Evolutionary conservation across 192 early-diverging fungal species (phyloP).

Genomic region (Gamsiella multidivaricata): DNA sequence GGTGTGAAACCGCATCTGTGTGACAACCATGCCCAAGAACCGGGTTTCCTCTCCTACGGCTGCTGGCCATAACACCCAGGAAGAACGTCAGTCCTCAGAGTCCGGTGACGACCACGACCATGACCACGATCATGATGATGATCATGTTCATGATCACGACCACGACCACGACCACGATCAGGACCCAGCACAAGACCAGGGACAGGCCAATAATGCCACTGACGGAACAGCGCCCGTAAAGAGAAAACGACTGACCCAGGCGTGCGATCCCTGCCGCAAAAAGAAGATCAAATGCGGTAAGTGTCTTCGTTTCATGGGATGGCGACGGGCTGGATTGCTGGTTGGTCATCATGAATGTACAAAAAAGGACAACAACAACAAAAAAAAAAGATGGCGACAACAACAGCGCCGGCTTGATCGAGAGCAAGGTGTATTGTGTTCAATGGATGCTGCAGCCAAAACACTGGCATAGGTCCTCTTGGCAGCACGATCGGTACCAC

Average conservation of each 20-base stretch:
- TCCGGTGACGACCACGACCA: constrained; percentile 44
- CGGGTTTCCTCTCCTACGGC: not conserved
- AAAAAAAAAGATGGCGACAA: no score
- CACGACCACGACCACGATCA: constrained; percentile 24
- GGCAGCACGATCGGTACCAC: no score
- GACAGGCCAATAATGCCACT: not conserved
- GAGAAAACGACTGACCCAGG: constrained; percentile 75
- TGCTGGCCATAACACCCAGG: not conserved
- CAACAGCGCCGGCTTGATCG: not conserved
- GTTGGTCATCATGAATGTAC: constrained; percentile 29
- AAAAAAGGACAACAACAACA: constrained; percentile 21
- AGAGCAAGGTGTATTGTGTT: no score
- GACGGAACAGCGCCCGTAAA: constrained; percentile 51
- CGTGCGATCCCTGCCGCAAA: constrained; percentile 78
- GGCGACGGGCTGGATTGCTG: not conserved
- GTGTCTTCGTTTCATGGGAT: not conserved
- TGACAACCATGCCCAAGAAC: constrained; percentile 27
- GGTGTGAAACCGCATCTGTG: no score
- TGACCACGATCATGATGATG: constrained; percentile 12
- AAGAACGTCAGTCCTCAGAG: constrained; percentile 25
- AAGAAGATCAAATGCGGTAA: constrained; percentile 73
- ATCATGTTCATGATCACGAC: constrained; percentile 14
- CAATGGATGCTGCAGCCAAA: not conserved
- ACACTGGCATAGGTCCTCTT: no score
- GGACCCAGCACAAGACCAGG: constrained; percentile 16